These are phyloP conservation scores for Pseudogymnoascus sp. DNA, from an alignment of 2,329 filamentous ascomycete genomes.

Conservation along the genomic window DNA sequence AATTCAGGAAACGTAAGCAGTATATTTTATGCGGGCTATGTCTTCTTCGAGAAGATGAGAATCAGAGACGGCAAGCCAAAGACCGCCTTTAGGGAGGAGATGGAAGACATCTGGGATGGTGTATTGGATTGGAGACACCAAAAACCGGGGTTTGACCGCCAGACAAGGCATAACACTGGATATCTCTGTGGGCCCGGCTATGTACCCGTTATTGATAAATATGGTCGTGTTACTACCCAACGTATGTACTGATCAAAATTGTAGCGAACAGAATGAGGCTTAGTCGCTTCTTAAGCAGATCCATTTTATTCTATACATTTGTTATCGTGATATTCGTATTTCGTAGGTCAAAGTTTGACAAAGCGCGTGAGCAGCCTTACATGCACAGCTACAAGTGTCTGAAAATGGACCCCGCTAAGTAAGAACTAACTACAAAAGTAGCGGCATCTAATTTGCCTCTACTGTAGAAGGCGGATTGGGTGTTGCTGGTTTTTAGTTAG, in stretches of 20 bases:
- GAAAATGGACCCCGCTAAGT: background rate
- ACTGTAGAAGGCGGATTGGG: too few species aligned
- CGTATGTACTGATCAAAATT: background rate
- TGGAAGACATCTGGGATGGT: slow-evolving; percentile 36
- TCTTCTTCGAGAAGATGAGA: slow-evolving; percentile 55
- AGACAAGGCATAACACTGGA: background rate
- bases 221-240: slow-evolving; percentile 12
- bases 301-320: background rate
- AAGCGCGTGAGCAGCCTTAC: background rate
- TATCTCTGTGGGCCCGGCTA: slow-evolving; percentile 11
- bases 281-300: background rate
- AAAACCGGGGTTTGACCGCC: slow-evolving; percentile 2
- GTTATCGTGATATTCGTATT: background rate
- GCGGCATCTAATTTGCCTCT: too few species aligned
- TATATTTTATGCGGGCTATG: slow-evolving; percentile 48
- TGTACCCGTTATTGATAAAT: slow-evolving; percentile 16
- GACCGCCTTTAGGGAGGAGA: slow-evolving; percentile 43
- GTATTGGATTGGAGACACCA: slow-evolving; percentile 21
- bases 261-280: background rate
- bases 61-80: slow-evolving; percentile 47
- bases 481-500: too few species aligned
- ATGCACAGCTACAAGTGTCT: background rate
- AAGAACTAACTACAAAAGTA: too few species aligned
- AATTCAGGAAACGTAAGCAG: slow-evolving; percentile 40
- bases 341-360: background rate